A percentile compares a stretch with the other conserved stretches of the same genome.
These are phyloP conservation scores for Candida sanyaensis DNA, from an alignment of 1,139 yeast species.

Conservation along the genomic window DNA sequence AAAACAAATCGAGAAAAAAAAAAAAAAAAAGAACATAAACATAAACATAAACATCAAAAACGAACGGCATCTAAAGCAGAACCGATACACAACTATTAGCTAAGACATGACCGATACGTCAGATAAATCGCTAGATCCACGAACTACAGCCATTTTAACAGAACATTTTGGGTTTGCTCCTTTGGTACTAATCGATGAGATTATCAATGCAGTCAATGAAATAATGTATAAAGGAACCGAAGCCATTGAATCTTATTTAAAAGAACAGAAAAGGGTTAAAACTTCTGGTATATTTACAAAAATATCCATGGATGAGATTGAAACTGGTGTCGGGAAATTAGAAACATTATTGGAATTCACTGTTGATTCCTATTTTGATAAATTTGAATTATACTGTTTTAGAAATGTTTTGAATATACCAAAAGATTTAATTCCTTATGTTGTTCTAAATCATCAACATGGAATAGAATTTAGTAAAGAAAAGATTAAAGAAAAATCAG, in stretches of 20 bases:
- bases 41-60: too few species aligned
- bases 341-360: slow-evolving; percentile 76
- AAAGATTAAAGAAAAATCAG: slow-evolving; percentile 16
- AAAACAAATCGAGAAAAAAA: too few species aligned
- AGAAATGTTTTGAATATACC: slow-evolving; percentile 79
- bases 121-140: slow-evolving; percentile 9
- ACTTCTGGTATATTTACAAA: slow-evolving; percentile 20
- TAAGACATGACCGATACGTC: slow-evolving; percentile 1
- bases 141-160: slow-evolving; percentile 43
- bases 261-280: slow-evolving; percentile 26
- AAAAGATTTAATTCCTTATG: slow-evolving; percentile 60
- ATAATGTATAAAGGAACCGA: slow-evolving; percentile 81
- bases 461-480: slow-evolving; percentile 40
- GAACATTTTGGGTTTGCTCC: slow-evolving; percentile 91
- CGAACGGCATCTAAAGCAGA: too few species aligned
- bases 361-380: slow-evolving; percentile 85
- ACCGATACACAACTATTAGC: too few species aligned
- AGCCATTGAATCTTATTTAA: slow-evolving; percentile 72
- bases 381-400: slow-evolving; percentile 78
- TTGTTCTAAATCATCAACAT: slow-evolving; percentile 69
- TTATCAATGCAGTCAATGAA: slow-evolving; percentile 85
- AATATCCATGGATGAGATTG: slow-evolving; percentile 52
- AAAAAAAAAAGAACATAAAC: too few species aligned
- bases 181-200: slow-evolving; percentile 81
- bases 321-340: slow-evolving; percentile 74